These are phyloP conservation scores for Eucalyptus marginata DNA, from an alignment of 345 rosid genomes.

Conservation along the genomic window DNA sequence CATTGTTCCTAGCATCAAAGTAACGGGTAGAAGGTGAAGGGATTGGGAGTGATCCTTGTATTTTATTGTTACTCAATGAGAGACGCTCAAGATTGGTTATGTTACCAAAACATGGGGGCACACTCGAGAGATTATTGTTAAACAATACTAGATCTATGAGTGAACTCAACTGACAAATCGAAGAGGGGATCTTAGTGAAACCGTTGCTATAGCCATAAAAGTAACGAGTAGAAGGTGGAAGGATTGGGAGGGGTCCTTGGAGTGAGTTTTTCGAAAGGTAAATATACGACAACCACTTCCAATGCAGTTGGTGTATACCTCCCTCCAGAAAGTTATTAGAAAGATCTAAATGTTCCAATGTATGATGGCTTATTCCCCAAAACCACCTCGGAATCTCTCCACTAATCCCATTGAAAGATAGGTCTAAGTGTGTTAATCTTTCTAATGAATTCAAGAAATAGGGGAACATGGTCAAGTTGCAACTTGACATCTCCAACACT, in stretches of 20 bases:
- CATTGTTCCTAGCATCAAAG: no score
- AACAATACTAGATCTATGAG: accelerated
- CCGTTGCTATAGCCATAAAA: accelerated
- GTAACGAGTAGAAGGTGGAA: neutral
- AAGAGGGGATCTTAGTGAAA: no score
- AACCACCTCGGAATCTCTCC: neutral
- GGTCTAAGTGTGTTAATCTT: neutral
- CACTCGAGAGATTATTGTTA: no score
- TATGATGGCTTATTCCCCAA: neutral
- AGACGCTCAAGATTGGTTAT: no score
- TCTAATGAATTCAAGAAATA: neutral
- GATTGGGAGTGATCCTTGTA: no score
- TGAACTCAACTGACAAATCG: no score
- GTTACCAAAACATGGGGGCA: no score
- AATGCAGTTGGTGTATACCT: neutral
- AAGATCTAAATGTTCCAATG: neutral
- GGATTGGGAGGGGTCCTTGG: neutral
- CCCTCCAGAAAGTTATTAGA: neutral
- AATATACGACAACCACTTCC: neutral
- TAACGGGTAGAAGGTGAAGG: no score
- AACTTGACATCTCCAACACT: accelerated
- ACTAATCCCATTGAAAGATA: neutral
- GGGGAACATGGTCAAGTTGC: no score
- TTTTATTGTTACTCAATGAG: no score
- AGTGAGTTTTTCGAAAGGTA: neutral